Evolutionary conservation across 176 grass and related monocot species (phyloP), one percentile per base, ranked within the genome.

Genomic region (Raddia guianensis): DNA sequence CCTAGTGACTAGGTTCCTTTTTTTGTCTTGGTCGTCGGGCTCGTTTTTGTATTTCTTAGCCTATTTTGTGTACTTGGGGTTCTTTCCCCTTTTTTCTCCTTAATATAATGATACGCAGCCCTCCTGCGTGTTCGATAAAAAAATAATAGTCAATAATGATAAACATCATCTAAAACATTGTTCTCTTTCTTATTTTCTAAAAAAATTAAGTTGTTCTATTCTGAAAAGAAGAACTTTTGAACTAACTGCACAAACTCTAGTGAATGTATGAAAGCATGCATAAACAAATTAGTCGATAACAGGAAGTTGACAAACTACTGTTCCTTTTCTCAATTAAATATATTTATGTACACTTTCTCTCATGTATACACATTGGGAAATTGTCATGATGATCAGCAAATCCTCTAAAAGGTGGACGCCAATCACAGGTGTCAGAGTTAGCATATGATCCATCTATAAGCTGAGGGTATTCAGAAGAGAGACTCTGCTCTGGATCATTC

Each of bases 381-480:
- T 66, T 66, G 20, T 53, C 19, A 14, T 8, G 13, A 48, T 54
- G 70, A 80, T 84, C 61, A 84, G 65, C 75, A 37, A 49, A 57
- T 87, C 75, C 84, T 90, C 35, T 80, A 84, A 87, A 87, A 91
- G 19, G 62, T 1, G 81, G 81, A 73, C 12, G 52, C 77, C 42
- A 84, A 85, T 85, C 72, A 73, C 46, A 76, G 69, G 49, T 33
- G 27, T 35, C 37, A 43, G 35, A 60, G 45, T 74, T 82, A 64
- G 66, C 48, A n/a, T 58, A 50, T 0, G 46, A 73, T 87, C 71
- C 78, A 72, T 8, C 59, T 80, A 86, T 65, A 68, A 70, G 77
- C 63, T 89, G 16, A 84, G 80, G 68, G 60, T 77, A 55, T 89
- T 92, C 56, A 89, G 90, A 49, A 92, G 86, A 58, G 83, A 86